Conservation (phyloP, 73 alveolate genomes). For the Durusdinium trenchii region DNA sequence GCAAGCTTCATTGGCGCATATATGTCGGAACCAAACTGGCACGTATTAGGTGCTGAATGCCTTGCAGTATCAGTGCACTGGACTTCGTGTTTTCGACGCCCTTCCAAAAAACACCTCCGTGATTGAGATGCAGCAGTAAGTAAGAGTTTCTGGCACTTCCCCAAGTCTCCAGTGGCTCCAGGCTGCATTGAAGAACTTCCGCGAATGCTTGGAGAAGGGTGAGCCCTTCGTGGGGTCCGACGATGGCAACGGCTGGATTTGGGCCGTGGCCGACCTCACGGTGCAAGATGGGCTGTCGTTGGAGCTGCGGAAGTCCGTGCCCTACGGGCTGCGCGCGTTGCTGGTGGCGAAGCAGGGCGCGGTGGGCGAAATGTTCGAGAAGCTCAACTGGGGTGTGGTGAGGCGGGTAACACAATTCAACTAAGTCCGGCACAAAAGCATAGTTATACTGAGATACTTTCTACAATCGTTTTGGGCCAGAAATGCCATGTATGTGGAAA, state of each 20-base stretch:
- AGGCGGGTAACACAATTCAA: too few relatives aligned
- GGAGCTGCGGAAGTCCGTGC: slow-evolving; percentile 55
- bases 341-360: slow-evolving; percentile 55
- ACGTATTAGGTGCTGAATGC: too few relatives aligned
- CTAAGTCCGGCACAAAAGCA: too few relatives aligned
- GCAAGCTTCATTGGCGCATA: not conserved
- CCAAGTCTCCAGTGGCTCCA: not conserved
- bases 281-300: slow-evolving; percentile 57
- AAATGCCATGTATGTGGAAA: not conserved
- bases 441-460: too few relatives aligned
- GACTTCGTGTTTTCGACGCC: too few relatives aligned
- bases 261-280: slow-evolving; percentile 88
- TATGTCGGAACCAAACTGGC: not conserved
- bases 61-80: too few relatives aligned
- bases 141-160: not conserved
- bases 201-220: slow-evolving; percentile 74
- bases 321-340: slow-evolving; percentile 87
- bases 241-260: slow-evolving; percentile 87
- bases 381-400: slow-evolving; percentile 60
- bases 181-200: slow-evolving; percentile 41
- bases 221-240: slow-evolving; percentile 67
- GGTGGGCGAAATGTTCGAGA: slow-evolving; percentile 58
- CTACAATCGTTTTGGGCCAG: not conserved
- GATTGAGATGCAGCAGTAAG: not conserved
- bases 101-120: too few relatives aligned